A percentile compares a stretch with the other conserved stretches of the same genome.
Evolutionary conservation across 768 basidiomycete species (phyloP).

Genomic region (Mycena olivaceomarginata): DNA sequence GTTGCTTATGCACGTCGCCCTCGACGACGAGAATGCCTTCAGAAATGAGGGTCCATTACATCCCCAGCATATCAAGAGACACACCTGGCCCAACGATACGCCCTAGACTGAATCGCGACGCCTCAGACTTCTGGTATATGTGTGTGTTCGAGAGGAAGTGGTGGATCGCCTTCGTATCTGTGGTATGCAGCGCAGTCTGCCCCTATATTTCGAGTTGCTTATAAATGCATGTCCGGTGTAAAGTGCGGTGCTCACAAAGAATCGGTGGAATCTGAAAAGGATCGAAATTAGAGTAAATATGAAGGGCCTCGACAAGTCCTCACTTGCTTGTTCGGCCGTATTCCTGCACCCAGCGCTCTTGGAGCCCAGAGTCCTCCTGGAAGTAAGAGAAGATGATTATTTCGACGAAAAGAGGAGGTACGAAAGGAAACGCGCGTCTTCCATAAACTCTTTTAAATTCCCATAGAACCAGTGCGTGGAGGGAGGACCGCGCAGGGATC

Average conservation of each 20-base stretch:
- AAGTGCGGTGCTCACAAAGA: neutral
- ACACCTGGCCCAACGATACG: slow-evolving; percentile 31
- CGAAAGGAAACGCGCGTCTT: slow-evolving; percentile 10
- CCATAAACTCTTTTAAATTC: slow-evolving; percentile 19
- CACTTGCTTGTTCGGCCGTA: slow-evolving; percentile 15
- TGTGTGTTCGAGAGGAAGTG: slow-evolving; percentile 29
- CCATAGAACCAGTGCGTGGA: slow-evolving; percentile 37
- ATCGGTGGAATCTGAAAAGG: neutral
- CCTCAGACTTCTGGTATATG: slow-evolving; percentile 30
- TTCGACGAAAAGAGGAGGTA: neutral
- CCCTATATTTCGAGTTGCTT: neutral
- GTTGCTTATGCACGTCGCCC: slow-evolving; percentile 48
- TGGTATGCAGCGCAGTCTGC: neutral
- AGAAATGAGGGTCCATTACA: neutral
- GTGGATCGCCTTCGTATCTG: slow-evolving; percentile 33
- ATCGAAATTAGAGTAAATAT: neutral
- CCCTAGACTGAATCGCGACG: slow-evolving; percentile 12
- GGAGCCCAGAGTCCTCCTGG: slow-evolving; percentile 9
- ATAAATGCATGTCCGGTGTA: neutral
- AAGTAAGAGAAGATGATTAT: neutral
- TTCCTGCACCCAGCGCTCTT: slow-evolving; percentile 12
- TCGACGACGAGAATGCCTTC: slow-evolving; percentile 60
- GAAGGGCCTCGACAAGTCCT: neutral
- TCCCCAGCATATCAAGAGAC: neutral
- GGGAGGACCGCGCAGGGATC: slow-evolving; percentile 17